phyloP scores from a whole-genome alignment of 352 stramenopile genomes.

The Aphanomyces astaci region DNA sequence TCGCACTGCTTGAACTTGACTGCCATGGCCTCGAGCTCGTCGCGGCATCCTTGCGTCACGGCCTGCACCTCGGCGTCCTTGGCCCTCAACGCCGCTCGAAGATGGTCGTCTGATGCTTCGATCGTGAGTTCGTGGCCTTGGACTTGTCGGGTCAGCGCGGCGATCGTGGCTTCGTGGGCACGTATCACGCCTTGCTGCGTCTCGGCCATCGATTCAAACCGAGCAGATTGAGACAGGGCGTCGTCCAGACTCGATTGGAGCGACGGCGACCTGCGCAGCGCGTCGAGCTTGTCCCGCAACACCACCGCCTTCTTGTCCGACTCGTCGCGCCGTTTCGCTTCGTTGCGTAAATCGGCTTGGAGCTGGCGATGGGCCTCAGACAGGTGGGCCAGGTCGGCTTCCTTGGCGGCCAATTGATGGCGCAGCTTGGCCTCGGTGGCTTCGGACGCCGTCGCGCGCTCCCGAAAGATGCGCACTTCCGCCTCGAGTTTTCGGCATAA shows the following conservation, averaged over 20 bases:
- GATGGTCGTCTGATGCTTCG: constrained; percentile 30
- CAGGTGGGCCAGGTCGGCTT: not conserved
- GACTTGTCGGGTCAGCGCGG: constrained; percentile 21
- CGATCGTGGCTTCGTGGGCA: constrained; percentile 6
- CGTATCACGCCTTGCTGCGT: not conserved
- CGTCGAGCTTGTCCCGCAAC: constrained; percentile 14
- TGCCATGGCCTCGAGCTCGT: not conserved
- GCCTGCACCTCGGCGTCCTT: constrained; percentile 28
- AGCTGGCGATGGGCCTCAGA: constrained; percentile 12
- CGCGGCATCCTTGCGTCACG: constrained; percentile 21
- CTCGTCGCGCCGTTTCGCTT: constrained; percentile 19
- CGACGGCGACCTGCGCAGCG: not conserved
- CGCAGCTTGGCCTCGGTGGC: not conserved
- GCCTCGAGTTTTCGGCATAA: constrained; percentile 10
- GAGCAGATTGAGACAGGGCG: not conserved
- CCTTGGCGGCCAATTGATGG: not conserved
- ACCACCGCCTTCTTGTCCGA: constrained; percentile 10
- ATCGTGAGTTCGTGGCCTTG: constrained; percentile 39
- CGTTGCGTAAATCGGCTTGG: constrained; percentile 9
- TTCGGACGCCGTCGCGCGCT: not conserved
- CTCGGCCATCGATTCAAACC: not conserved
- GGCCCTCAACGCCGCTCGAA: constrained; percentile 35
- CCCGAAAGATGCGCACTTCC: not conserved
- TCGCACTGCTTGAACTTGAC: constrained; percentile 38
- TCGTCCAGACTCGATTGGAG: not conserved